Conservation (phyloP, 768 basidiomycete genomes). For the Serendipita indica region DNA sequence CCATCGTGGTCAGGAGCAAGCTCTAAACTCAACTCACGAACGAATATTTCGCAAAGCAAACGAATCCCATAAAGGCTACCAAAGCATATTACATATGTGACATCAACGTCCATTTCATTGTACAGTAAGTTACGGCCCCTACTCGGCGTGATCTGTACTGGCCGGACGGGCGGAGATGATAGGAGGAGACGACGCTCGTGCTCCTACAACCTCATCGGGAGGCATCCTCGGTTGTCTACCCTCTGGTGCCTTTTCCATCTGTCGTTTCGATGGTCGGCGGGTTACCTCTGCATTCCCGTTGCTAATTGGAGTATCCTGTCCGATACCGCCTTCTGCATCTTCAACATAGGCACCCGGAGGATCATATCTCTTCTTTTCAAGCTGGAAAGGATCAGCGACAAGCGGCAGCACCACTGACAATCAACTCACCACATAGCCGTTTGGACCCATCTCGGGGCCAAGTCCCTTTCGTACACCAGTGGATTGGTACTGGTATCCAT, state of each 20-base stretch:
- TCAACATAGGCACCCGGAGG: constrained; percentile 11
- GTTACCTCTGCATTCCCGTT: constrained; percentile 24
- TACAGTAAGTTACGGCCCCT: no score
- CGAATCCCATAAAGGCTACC: no score
- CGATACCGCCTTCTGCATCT: constrained; percentile 17
- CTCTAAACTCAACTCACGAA: not conserved
- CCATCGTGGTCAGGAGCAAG: not conserved
- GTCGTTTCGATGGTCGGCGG: constrained; percentile 40
- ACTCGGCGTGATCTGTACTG: no score
- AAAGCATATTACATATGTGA: no score
- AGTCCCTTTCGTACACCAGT: not conserved
- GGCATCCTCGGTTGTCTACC: constrained; percentile 27
- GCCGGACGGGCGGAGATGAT: no score
- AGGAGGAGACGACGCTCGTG: no score
- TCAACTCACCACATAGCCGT: constrained; percentile 51
- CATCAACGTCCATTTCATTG: no score
- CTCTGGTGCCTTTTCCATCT: constrained; percentile 61
- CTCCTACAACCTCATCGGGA: no score
- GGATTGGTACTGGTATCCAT: constrained; percentile 20
- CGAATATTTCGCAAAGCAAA: no score
- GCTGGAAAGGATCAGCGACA: constrained; percentile 21
- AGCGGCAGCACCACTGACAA: constrained; percentile 4
- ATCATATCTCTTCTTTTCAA: constrained; percentile 31
- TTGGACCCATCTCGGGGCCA: constrained; percentile 29
- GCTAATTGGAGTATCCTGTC: constrained; percentile 14